A percentile compares a stretch with the other conserved stretches of the same genome.
phyloP scores from a whole-genome alignment of 768 basidiomycete genomes.

The Russula sp. region DNA sequence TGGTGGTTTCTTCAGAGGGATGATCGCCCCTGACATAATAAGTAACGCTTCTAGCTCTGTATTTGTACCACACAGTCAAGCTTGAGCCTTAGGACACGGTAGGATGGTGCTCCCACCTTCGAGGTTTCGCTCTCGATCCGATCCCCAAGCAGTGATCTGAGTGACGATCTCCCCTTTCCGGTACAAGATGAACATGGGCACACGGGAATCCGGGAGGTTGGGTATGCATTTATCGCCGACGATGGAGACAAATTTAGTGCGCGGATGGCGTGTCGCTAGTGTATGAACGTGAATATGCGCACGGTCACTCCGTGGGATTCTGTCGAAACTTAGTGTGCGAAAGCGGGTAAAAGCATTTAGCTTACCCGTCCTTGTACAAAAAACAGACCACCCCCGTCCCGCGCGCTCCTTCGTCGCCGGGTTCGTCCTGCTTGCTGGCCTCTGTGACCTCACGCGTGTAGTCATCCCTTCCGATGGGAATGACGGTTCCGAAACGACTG shows the following conservation, averaged over 20 bases:
- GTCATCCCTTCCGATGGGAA: slow-evolving; percentile 87
- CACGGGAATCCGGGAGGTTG: slow-evolving; percentile 85
- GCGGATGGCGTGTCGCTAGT: slow-evolving; percentile 78
- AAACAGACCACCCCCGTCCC: slow-evolving; percentile 95
- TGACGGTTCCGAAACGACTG: slow-evolving; percentile 75
- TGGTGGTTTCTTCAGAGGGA: slow-evolving; percentile 42
- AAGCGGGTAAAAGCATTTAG: slow-evolving; percentile 9
- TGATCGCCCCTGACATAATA: slow-evolving; percentile 58
- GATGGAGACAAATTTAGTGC: slow-evolving; percentile 94
- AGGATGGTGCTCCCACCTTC: slow-evolving; percentile 51
- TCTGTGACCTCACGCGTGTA: slow-evolving; percentile 96
- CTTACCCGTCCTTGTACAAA: slow-evolving; percentile 92
- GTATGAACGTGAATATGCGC: slow-evolving; percentile 61
- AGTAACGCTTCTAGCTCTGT: slow-evolving; percentile 69
- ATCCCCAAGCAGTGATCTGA: slow-evolving; percentile 81
- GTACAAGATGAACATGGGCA: slow-evolving; percentile 92
- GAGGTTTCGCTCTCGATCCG: slow-evolving; percentile 64
- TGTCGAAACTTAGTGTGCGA: slow-evolving; percentile 29
- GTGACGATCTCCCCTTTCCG: slow-evolving; percentile 85
- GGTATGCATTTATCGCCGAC: slow-evolving; percentile 93
- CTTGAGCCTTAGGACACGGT: background rate
- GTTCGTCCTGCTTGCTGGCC: slow-evolving; percentile 67
- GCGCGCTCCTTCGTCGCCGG: slow-evolving; percentile 53
- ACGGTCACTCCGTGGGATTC: slow-evolving; percentile 76
- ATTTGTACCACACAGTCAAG: background rate